phyloP scores from a whole-genome alignment of 1,139 yeast species.

The Pichia kudriavzevii region DNA sequence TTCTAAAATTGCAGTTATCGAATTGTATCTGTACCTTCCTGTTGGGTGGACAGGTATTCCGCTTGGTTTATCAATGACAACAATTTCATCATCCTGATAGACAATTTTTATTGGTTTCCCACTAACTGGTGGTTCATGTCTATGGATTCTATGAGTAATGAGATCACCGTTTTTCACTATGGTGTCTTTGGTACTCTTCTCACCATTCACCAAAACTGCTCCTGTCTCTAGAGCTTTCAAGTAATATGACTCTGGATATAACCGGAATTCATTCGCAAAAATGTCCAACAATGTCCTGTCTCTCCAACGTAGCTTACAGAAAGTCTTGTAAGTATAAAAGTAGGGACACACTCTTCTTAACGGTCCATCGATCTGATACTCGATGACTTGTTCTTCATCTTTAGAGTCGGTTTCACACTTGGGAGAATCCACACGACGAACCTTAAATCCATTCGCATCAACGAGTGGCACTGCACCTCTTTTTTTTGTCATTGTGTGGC shows the following conservation, averaged over 20 bases:
- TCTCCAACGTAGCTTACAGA: slow-evolving; percentile 89
- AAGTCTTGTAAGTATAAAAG: slow-evolving; percentile 80
- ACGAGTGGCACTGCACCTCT: slow-evolving; percentile 24
- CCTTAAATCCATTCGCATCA: slow-evolving; percentile 43
- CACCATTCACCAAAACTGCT: slow-evolving; percentile 61
- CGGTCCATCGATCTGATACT: slow-evolving; percentile 47
- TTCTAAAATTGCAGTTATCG: slow-evolving; percentile 75
- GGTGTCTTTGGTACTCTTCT: slow-evolving; percentile 57
- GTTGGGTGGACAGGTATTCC: slow-evolving; percentile 97
- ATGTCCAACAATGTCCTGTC: slow-evolving; percentile 72
- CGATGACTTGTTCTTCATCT: slow-evolving; percentile 47
- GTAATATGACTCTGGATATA: slow-evolving; percentile 65
- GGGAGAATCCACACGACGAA: slow-evolving; percentile 39
- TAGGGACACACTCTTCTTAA: slow-evolving; percentile 78
- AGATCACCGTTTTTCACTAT: slow-evolving; percentile 77
- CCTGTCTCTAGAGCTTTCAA: slow-evolving; percentile 62
- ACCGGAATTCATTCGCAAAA: slow-evolving; percentile 78
- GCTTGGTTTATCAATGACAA: slow-evolving; percentile 89
- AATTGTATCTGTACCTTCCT: slow-evolving; percentile 81
- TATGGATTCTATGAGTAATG: slow-evolving; percentile 73
- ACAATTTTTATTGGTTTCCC: slow-evolving; percentile 66
- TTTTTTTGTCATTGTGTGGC: slow-evolving; percentile 7
- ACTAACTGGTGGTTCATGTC: slow-evolving; percentile 88
- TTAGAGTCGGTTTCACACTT: slow-evolving; percentile 39
- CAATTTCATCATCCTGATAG: slow-evolving; percentile 66